Base-by-base conservation (phyloP, 805 yeast species). In the Candida tammaniensis region DNA sequence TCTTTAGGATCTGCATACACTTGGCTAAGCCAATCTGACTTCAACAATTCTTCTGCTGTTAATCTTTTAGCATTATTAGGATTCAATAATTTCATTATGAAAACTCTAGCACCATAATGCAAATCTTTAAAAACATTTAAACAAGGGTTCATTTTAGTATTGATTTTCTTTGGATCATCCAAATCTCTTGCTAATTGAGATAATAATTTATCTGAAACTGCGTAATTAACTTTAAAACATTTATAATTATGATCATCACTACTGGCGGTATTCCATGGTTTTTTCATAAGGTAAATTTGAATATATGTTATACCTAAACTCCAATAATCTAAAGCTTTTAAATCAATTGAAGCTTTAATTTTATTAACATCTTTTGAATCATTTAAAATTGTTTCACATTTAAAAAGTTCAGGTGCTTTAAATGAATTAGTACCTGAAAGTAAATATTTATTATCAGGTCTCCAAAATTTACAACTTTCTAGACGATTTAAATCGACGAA, bases 381-480 rank as follows among this genome's bases (percentile, higher is more conserved):
- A 6, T 42, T 32, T 6, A 47, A 31, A 7, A 43, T 40, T 2
- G 31, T 33, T 31, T 61, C 66, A 35, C 35, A 35, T 21, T 46
- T 29, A 40, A 55, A 69, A 19, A 74, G 40, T 45, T 76, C 81
- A 0, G 82, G 82, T 0, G 80, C 71, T 44, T 73, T 76, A 53
- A 73, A 76, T 5, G 76, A 67, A 16, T 60, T 60, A 1, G 82
- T 76, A 2, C 82, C 82, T 41, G 72, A 54, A 27, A 46, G 54
- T 26, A 54, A 34, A 22, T 27, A 33, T 5, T 30, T 23, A 17
- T 40, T 40, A 14, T 43, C 41, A 7, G 14, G 8, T 11, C 23
- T 36, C 48, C 37, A 44, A 27, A 45, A 42, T 2, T 27, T 20
- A 5, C 18, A 11, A 5, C 15, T 11, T 9, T 28, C 27, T 4